Evolutionary conservation across 1,139 yeast species (phyloP).

Genomic region (Hyphopichia buzzinii): DNA sequence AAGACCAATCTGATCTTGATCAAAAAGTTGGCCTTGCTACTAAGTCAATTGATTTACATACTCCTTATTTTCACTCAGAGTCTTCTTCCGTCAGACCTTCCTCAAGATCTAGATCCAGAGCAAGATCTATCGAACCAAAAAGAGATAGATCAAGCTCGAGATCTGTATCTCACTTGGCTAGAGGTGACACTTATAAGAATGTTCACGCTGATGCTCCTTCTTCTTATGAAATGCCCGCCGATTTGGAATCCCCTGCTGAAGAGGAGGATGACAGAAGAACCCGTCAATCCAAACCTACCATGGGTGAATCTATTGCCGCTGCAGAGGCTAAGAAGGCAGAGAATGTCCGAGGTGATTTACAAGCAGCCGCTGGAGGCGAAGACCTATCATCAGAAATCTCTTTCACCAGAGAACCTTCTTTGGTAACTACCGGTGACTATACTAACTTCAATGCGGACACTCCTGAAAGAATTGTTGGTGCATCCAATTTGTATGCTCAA

Average conservation of each 20-base stretch:
- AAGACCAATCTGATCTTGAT: background rate
- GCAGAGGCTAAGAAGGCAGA: slow-evolving; percentile 29
- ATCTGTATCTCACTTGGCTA: slow-evolving; percentile 49
- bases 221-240: slow-evolving; percentile 46
- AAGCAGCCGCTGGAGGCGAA: slow-evolving; percentile 3
- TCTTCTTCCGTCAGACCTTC: slow-evolving; percentile 29
- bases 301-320: slow-evolving; percentile 51
- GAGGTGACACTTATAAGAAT: slow-evolving; percentile 64
- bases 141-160: slow-evolving; percentile 25
- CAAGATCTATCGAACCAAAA: slow-evolving; percentile 14
- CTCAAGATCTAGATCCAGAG: slow-evolving; percentile 21
- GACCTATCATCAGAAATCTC: slow-evolving; percentile 6
- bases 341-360: slow-evolving; percentile 14
- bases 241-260: slow-evolving; percentile 18
- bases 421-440: slow-evolving; percentile 50
- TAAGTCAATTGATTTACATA: slow-evolving; percentile 24
- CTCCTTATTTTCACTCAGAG: slow-evolving; percentile 47
- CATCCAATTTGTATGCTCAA: slow-evolving; percentile 24
- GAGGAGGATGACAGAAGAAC: slow-evolving; percentile 34
- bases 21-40: background rate
- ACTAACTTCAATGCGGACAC: slow-evolving; percentile 47
- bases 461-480: slow-evolving; percentile 18
- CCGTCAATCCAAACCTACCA: slow-evolving; percentile 46
- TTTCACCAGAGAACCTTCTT: slow-evolving; percentile 36
- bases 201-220: slow-evolving; percentile 40